Base-by-base conservation (phyloP, 331 rosid genomes). In the Pyrus hybrid region DNA sequence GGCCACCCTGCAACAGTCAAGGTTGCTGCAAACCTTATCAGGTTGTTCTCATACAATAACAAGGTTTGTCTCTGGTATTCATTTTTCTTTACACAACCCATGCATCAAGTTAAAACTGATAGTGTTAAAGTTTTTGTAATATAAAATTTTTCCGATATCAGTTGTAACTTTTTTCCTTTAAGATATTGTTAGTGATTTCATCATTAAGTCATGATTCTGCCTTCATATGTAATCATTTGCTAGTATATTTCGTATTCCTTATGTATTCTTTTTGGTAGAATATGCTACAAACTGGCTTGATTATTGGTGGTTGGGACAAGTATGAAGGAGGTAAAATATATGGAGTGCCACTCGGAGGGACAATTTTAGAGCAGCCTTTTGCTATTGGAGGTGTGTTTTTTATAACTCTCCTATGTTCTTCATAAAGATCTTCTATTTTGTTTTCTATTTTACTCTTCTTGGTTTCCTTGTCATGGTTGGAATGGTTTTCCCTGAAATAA, bases 1-100 rank as follows among this genome's bases (percentile, higher is more conserved):
- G 98, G 97, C 71, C 98, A 88, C 76, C 97, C 98, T 73, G 93
- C 98, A 22, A 93, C 98, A 10, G 98, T 93, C 63, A 91, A 93
- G 78, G 96, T 91, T 80, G 91, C 97, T 65, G 98, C 98, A 23
- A 91, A 93, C 82, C 96, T 93, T 60, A 86, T 89, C 63, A 89
- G 98, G 81, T 96, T 93, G 72, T 73, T 93, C 47, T 66, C 97
- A 53, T 93, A 91, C 63, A 88, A 86, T 82, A 93, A 91, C 88
- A 93, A 93, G 98, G 97, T 93, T 68, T 32, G 85, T 8, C 61
- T 18, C 61, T 56, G 23, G 61, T 56, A 18, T n/a, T 8, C 26
- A 56, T 56, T 41, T 41, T 41, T 41, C 47, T 11, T 41, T 41
- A 11, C 47, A 41, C 47, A 41, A 11, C 47, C 47, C 47, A 0